Base-by-base conservation (phyloP, 2,329 filamentous ascomycete genomes). In the Boeremia lycopersici region DNA sequence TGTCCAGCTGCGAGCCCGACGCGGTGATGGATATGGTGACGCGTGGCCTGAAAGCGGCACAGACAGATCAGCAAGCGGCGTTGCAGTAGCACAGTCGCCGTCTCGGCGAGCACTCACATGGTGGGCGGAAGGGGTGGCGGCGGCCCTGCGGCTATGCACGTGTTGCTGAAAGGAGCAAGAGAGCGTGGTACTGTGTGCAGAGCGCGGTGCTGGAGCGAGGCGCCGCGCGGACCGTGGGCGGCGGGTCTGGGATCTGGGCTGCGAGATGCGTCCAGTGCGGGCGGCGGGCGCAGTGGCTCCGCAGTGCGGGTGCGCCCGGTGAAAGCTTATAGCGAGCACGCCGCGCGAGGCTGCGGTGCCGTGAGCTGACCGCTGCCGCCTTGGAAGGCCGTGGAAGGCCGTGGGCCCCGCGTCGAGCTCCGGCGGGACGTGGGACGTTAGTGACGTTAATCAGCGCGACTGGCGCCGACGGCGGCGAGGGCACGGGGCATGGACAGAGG, bases 21-120 rank as follows among this genome's bases (percentile, higher is more conserved):
- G 89, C 89, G 72, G 89, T 89, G 73, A 96, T 89, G 75, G 86
- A 91, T 76, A 96, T 86, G 47, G 91, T 95, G 78, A 96, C 89
- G 76, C 88, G 89, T 55, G 79, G 78, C 92, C 91, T 96, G 65
- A 55, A 58, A 55, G 15, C 35, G 47, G 15, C 31, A 38, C 52
- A 59, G 58, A 60, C 56, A 55, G 58, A 62, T 73, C 67, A 73
- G 70, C 67, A 56, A 65, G 62, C 48, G 48, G 60, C 61, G 19
- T 53, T 58, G 54, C 44, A 59, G 74, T 76, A 39, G 72, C 70
- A 76, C 74, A 72, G 57, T 61, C 69, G 39, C 64, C 65, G 68
- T 59, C 59, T 61, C 49, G 67, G 67, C 46, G 60, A 47, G 52
- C 35, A 66, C 73, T 74, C 67, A 76, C 73, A 74, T 75, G 67